Base-by-base conservation (phyloP, 2,329 filamentous ascomycete genomes). In the Botrytis squamosa region DNA sequence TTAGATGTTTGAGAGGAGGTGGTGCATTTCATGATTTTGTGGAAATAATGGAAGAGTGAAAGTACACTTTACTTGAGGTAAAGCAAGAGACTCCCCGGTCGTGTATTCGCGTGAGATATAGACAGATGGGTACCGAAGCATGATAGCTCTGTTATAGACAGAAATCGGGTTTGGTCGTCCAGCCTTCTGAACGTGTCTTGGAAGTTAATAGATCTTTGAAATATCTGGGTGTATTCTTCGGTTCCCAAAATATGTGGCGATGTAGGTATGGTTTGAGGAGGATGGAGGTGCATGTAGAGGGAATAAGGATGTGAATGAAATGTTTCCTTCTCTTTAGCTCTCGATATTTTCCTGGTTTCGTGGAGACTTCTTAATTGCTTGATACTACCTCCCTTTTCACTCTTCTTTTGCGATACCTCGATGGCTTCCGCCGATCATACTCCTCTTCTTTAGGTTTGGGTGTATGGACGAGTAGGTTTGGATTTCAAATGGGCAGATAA, bases 161-260 rank as follows among this genome's bases (percentile, higher is more conserved):
- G 12, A 14, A 7, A 55, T 52, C 22, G 4, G 22, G 9, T 29
- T 6, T n/a, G 4, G 14, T 16, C 12, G 5, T 14, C 49, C 4
- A 6, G 5, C 14, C 12, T 12, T 55, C 12, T 7, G 25, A n/a
- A 55, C n/a, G 49, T n/a, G 6, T n/a, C 25, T 16, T 3, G 18
- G 18, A 9, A 22, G 4, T n/a, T 8, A 2, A 14, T 55, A 1
- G 2, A 29, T n/a, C 5, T 55, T 2, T 29, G 22, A 1, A n/a
- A 29, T n/a, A 55, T 16, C 5, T 0, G n/a, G 3, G 1, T 55
- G 49, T 29, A 29, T 55, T 16, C 7, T 5, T 16, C 12, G 5
- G 16, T 44, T 44, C 42, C 42, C 18, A 44, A 16, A 44, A 44
- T 7, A 44, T 44, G 7, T 20, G 14, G 42, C 5, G 4, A 16